These are phyloP conservation scores for Penicillium bialowiezense DNA, from an alignment of 495 filamentous ascomycete species.

Conservation along the genomic window DNA sequence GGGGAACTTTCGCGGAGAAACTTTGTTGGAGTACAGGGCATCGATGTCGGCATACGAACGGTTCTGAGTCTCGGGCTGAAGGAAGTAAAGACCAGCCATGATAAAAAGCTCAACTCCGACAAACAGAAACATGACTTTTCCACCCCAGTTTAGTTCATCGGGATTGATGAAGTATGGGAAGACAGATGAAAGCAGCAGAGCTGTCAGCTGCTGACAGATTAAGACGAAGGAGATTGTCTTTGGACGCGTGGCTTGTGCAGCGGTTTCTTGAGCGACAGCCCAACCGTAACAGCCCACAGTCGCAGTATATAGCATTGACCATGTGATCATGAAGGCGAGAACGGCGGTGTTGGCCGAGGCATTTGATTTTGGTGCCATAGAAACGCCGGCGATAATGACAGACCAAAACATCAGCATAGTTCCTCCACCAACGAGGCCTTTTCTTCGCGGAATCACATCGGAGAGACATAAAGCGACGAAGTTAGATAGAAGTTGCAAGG, in stretches of 20 bases:
- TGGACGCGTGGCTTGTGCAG: constrained; percentile 40
- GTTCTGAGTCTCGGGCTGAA: constrained; percentile 14
- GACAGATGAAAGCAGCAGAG: constrained; percentile 55
- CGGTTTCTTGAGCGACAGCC: constrained; percentile 58
- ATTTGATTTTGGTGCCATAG: constrained; percentile 10
- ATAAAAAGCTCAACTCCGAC: constrained; percentile 13
- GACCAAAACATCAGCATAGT: constrained; percentile 13
- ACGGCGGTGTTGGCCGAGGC: constrained; percentile 9
- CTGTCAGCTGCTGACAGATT: constrained; percentile 32
- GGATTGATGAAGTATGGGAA: constrained; percentile 65
- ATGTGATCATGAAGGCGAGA: constrained; percentile 48
- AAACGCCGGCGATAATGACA: constrained; percentile 13
- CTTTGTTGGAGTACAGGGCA: constrained; percentile 4
- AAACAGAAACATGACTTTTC: constrained; percentile 64
- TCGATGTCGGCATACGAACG: constrained; percentile 10
- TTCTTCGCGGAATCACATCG: constrained; percentile 13
- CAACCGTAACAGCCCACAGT: constrained; percentile 57
- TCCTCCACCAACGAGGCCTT: constrained; percentile 13
- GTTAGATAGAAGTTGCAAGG: constrained; percentile 9
- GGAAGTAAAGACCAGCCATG: constrained; percentile 12
- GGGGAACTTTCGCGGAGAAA: background rate
- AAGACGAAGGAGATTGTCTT: constrained; percentile 14
- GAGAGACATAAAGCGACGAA: constrained; percentile 8
- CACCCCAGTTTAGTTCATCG: constrained; percentile 54
- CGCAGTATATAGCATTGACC: constrained; percentile 53